Percentiles rank a stretch among this genome's conserved stretches.
Evolutionary conservation across 2,329 filamentous ascomycete species (phyloP).

Genomic region (Fusarium burgessii): DNA sequence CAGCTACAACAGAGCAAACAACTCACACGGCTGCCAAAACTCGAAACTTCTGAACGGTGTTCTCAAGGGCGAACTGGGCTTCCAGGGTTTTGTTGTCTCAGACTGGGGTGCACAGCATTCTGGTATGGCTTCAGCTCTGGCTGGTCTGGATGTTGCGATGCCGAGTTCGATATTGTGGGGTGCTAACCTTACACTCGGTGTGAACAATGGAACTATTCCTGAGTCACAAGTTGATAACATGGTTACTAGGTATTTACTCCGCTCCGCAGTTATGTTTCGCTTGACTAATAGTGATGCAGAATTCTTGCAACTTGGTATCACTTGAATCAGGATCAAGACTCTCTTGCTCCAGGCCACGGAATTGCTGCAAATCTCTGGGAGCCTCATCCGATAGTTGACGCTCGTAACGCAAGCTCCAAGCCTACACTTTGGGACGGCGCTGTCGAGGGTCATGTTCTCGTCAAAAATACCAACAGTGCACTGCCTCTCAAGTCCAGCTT

Average conservation of each 20-base stretch:
- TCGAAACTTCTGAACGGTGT: constrained; percentile 49
- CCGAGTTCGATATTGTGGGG: constrained; percentile 10
- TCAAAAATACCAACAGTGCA: constrained; percentile 13
- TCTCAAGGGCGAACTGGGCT: constrained; percentile 78
- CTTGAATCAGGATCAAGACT: constrained; percentile 11
- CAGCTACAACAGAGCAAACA: constrained; percentile 77
- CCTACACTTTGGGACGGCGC: constrained; percentile 8
- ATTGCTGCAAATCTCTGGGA: not conserved
- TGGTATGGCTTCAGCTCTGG: constrained; percentile 18
- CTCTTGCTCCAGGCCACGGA: not conserved
- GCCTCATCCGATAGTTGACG: constrained; percentile 9
- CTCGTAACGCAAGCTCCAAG: constrained; percentile 1
- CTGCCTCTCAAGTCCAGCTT: not conserved
- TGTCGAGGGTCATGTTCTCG: constrained; percentile 12
- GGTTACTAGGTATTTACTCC: constrained; percentile 5
- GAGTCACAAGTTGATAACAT: constrained; percentile 22
- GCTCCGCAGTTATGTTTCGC: rapidly evolving
- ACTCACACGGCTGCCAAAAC: constrained; percentile 56
- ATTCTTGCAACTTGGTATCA: constrained; percentile 17
- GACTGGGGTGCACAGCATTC: constrained; percentile 47
- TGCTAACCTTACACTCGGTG: constrained; percentile 13
- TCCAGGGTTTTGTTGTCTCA: constrained; percentile 76
- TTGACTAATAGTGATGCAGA: not conserved
- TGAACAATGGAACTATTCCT: constrained; percentile 21
- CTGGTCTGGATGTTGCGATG: constrained; percentile 49